Conservation (phyloP, 1,284 basidiomycete species). For the Ustilago tritici region DNA sequence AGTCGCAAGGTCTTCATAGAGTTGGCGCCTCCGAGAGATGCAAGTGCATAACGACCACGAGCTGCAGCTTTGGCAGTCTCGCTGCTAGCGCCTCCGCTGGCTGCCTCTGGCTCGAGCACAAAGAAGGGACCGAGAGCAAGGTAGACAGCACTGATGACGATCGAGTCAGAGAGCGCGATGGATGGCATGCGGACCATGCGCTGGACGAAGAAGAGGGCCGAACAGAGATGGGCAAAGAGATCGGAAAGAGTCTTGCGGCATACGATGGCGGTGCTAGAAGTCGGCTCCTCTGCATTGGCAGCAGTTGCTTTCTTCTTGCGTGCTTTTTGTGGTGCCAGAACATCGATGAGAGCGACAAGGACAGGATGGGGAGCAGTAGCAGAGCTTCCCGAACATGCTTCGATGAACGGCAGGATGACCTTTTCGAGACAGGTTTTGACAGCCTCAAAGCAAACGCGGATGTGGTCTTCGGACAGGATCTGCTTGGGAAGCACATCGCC, state of each 20-base stretch:
- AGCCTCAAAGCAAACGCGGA: conserved; percentile 80
- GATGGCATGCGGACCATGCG: conserved; percentile 71
- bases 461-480: conserved; percentile 89
- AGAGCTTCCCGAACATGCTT: conserved; percentile 72
- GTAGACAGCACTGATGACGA: conserved; percentile 88
- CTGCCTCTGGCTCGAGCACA: conserved; percentile 75
- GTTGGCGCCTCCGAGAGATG: conserved; percentile 49
- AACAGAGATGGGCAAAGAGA: conserved; percentile 54
- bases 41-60: conserved; percentile 41
- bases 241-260: conserved; percentile 49
- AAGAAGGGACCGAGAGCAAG: conserved; percentile 93
- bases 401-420: conserved; percentile 87
- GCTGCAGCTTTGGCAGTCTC: conserved; percentile 40
- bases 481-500: conserved; percentile 81
- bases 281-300: conserved; percentile 15
- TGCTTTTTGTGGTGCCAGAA: conserved; percentile 45
- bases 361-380: conserved; percentile 34
- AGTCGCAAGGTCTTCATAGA: conserved; percentile 82
- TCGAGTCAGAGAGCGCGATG: conserved; percentile 64
- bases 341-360: conserved; percentile 68
- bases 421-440: conserved; percentile 84
- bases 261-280: conserved; percentile 36
- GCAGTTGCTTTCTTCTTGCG: conserved; percentile 42
- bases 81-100: conserved; percentile 31
- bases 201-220: conserved; percentile 69